Percentiles rank a stretch among this genome's conserved stretches.
phyloP scores from a whole-genome alignment of 108 stramenopile species.

The Epithemia pelagica region DNA sequence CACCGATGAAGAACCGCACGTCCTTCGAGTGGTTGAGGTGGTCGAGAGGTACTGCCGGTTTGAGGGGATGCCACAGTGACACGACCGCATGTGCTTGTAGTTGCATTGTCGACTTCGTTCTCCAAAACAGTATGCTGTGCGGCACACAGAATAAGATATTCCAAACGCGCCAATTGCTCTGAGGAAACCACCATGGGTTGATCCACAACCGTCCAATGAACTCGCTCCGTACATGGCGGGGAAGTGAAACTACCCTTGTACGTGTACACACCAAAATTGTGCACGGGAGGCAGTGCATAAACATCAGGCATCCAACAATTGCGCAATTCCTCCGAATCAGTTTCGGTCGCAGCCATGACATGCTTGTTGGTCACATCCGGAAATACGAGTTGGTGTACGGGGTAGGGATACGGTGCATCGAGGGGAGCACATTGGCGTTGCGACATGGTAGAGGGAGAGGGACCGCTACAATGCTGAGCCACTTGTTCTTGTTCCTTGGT shows the following conservation, averaged over 20 bases:
- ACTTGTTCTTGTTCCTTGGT: no score
- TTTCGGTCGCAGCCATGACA: background rate
- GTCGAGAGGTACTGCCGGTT: slow-evolving; percentile 14
- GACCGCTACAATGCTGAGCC: background rate
- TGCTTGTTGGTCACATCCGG: background rate
- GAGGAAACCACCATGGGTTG: slow-evolving; percentile 5
- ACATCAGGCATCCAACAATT: background rate
- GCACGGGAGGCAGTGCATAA: background rate
- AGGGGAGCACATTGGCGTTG: background rate
- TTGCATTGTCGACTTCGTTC: slow-evolving; percentile 2
- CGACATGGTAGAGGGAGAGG: background rate
- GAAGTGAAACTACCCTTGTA: slow-evolving; percentile 20
- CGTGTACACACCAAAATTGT: slow-evolving; percentile 7
- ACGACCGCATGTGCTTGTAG: background rate
- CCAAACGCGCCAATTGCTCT: slow-evolving; percentile 9
- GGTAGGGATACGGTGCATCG: background rate
- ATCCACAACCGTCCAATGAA: slow-evolving; percentile 20
- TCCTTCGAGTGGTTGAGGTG: slow-evolving; percentile 12
- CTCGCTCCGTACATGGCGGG: slow-evolving; percentile 20
- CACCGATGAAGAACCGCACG: slow-evolving; percentile 13
- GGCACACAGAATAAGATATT: slow-evolving; percentile 5
- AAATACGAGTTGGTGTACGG: background rate
- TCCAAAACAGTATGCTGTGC: background rate
- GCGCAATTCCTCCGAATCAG: background rate
- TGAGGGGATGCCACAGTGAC: slow-evolving; percentile 6